These are phyloP conservation scores for Penicillium capsulatum DNA, from an alignment of 2,329 filamentous ascomycete species.

Conservation along the genomic window DNA sequence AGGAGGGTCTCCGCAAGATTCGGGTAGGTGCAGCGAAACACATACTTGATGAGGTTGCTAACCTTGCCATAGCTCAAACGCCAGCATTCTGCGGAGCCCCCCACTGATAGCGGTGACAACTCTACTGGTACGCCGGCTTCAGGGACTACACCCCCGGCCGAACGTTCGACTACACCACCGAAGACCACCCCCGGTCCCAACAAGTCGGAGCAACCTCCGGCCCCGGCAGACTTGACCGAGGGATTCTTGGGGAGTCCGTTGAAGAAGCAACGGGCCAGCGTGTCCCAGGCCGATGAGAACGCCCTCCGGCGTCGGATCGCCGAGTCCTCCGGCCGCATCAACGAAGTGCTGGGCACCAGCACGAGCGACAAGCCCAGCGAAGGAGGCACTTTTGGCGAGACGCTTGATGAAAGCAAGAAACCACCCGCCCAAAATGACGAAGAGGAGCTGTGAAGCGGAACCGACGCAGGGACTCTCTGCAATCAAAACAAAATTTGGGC, in stretches of 20 bases:
- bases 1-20: constrained; percentile 62
- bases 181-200: constrained; percentile 18
- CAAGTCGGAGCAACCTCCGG: constrained; percentile 16
- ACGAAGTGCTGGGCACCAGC: constrained; percentile 30
- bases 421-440: constrained; percentile 18
- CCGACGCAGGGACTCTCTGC: constrained; percentile 1
- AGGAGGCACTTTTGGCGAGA: constrained; percentile 18
- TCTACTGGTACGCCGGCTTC: constrained; percentile 37
- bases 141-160: constrained; percentile 36
- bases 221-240: constrained; percentile 22
- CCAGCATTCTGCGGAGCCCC: constrained; percentile 59
- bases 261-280: constrained; percentile 46
- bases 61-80: constrained; percentile 55
- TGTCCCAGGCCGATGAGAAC: constrained; percentile 42
- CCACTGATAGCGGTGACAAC: constrained; percentile 34
- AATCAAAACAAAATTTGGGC: neutral
- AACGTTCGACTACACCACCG: constrained; percentile 37
- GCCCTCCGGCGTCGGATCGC: constrained; percentile 40
- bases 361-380: constrained; percentile 14
- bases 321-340: constrained; percentile 37
- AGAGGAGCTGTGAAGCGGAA: constrained; percentile 28
- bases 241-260: constrained; percentile 45
- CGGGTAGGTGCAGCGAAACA: constrained; percentile 47
- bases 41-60: constrained; percentile 6
- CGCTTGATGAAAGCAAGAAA: constrained; percentile 12